phyloP scores from a whole-genome alignment of 2,329 filamentous ascomycete genomes.

The Coleophoma cylindrospora region DNA sequence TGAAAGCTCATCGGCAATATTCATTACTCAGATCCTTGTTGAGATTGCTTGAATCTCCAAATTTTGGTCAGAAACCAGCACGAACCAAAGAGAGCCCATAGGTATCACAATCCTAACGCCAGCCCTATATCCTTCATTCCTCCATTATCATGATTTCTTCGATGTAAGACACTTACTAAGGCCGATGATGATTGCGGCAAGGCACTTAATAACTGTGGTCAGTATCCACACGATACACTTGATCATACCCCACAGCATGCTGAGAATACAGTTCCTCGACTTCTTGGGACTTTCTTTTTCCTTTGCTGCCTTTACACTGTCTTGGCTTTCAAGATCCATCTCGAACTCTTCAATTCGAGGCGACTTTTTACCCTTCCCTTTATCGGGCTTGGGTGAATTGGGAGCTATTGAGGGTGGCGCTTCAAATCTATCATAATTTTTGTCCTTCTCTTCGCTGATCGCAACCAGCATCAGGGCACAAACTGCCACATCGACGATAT shows the following conservation, averaged over 20 bases:
- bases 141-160: slow-evolving; percentile 30
- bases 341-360: slow-evolving; percentile 51
- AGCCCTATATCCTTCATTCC: too few relatives aligned
- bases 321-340: slow-evolving; percentile 60
- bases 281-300: slow-evolving; percentile 39
- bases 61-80: too few relatives aligned
- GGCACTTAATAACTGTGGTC: slow-evolving; percentile 48
- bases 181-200: slow-evolving; percentile 43
- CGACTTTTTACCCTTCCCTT: slow-evolving; percentile 27
- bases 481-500: slow-evolving; percentile 57
- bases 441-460: slow-evolving; percentile 48
- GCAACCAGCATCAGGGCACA: slow-evolving; percentile 56
- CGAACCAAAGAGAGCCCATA: too few relatives aligned
- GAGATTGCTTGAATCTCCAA: too few relatives aligned
- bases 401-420: slow-evolving; percentile 41
- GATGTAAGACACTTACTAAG: slow-evolving; percentile 45
- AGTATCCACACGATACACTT: slow-evolving; percentile 55
- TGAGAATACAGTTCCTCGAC: slow-evolving; percentile 44
- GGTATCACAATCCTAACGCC: too few relatives aligned
- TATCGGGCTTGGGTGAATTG: slow-evolving; percentile 16
- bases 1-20: too few relatives aligned
- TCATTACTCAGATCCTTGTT: too few relatives aligned
- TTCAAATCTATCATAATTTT: slow-evolving; percentile 48
- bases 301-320: slow-evolving; percentile 19
- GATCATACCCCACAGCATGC: slow-evolving; percentile 46